Percentiles rank a stretch among this genome's conserved stretches.
phyloP scores from a whole-genome alignment of 1,284 basidiomycete genomes.

The Tilletia walkeri region DNA sequence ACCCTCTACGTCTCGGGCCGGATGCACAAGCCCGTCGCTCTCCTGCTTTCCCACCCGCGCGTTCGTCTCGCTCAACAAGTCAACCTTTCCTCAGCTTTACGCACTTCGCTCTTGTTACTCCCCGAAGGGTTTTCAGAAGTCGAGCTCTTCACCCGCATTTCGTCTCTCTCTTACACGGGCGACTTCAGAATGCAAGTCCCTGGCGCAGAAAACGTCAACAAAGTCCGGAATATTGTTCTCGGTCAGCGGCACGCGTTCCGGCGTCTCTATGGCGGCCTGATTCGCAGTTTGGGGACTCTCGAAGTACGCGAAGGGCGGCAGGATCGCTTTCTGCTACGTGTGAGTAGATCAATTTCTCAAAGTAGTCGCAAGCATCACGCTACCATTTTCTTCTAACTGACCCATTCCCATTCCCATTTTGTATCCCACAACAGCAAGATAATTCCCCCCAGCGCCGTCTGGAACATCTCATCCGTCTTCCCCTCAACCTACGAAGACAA shows the following conservation, averaged over 20 bases:
- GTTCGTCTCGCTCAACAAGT: constrained; percentile 89
- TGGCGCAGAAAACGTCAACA: constrained; percentile 88
- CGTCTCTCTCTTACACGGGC: constrained; percentile 75
- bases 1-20: constrained; percentile 90
- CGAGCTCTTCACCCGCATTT: constrained; percentile 79
- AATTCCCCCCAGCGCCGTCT: constrained; percentile 33
- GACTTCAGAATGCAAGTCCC: constrained; percentile 88
- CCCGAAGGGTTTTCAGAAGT: constrained; percentile 70
- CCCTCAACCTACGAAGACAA: constrained; percentile 36
- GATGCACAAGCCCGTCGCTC: constrained; percentile 81
- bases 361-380: neutral
- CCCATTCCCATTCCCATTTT: neutral
- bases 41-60: constrained; percentile 66
- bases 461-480: constrained; percentile 37
- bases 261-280: constrained; percentile 72
- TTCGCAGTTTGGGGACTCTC: constrained; percentile 44
- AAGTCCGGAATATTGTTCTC: constrained; percentile 79
- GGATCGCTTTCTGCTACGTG: constrained; percentile 31
- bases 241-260: constrained; percentile 80
- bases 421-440: constrained; percentile 31
- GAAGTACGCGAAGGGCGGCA: constrained; percentile 31
- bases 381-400: neutral
- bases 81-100: constrained; percentile 84
- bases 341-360: constrained; percentile 7
- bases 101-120: constrained; percentile 70